Base-by-base conservation (phyloP, 352 stramenopile species). In the Stramenopiles sp. region DNA sequence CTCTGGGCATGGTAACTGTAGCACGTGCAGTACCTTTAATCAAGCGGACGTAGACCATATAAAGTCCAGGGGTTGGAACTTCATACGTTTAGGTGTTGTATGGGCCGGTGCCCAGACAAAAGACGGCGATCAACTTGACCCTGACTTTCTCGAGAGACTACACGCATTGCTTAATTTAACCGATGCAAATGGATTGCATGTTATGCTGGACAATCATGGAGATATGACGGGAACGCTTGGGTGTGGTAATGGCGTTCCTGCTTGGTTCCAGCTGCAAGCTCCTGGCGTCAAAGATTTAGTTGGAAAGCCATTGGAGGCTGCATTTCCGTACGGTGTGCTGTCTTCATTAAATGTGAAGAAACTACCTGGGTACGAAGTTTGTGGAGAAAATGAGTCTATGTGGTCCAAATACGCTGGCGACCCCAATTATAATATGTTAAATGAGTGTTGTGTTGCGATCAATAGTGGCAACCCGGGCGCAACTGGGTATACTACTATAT, bases 141-240 rank as follows among this genome's bases (percentile, higher is more conserved):
- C 81, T 31, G 81, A 27, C 33, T 84, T 84, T 67, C 67, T 83
- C 30, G 44, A 80, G 30, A 71, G 81, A 25, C 82, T 84, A 80
- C 82, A 84, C 67, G 82, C 67, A 32, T 82, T 83, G 33, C 82
- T 84, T 81, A 75, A 84, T 33, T 33, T 83, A 1, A 84, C 82
- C 7, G 82, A 83, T 32, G 39, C 32, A 33, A 82, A 75, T 25
- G 81, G 76, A 22, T 29, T 84, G 33, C 30, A 84, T 71, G 81
- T 82, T 30, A 33, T 82, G 30, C 29, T 82, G 39, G 75, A 82
- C 81, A 82, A 80, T 30, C 75, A 81, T 32, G 81, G 55, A 30
- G 81, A 84, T 32, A 84, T 83, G 44, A 27, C 80, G 8, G 83
- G 44, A 1, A 55, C 32, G 4, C 30, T 81, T 0, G 55, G 80